Percentiles rank a stretch among this genome's conserved stretches.
Conservation (phyloP, 2,329 filamentous ascomycete species). For the Metarhizium robertsii region DNA sequence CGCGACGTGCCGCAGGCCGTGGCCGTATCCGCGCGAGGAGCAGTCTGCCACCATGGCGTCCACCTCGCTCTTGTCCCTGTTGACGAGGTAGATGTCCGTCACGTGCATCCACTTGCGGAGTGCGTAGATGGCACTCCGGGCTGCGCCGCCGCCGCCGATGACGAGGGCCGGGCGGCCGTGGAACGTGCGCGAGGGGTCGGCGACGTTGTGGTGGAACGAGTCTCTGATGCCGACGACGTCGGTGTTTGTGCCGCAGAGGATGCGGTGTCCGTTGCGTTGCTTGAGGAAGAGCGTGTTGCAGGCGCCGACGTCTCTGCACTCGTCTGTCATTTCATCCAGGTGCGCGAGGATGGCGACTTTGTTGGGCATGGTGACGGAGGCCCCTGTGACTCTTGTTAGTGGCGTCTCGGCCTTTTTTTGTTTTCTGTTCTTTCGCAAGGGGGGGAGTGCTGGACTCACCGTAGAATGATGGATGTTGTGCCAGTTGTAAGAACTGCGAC, state of each 20-base stretch:
- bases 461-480: constrained; percentile 50
- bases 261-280: constrained; percentile 34
- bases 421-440: neutral
- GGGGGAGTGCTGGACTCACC: constrained; percentile 28
- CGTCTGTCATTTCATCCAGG: constrained; percentile 63
- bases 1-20: constrained; percentile 50
- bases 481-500: constrained; percentile 37
- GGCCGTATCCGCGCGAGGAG: constrained; percentile 46
- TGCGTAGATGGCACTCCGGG: constrained; percentile 69
- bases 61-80: constrained; percentile 61
- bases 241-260: constrained; percentile 68
- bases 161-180: constrained; percentile 58
- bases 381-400: constrained; percentile 36
- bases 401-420: neutral
- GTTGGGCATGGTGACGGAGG: constrained; percentile 75
- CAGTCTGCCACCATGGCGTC: constrained; percentile 58
- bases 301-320: constrained; percentile 64
- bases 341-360: constrained; percentile 68
- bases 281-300: constrained; percentile 71
- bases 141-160: constrained; percentile 69
- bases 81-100: constrained; percentile 65
- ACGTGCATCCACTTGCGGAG: constrained; percentile 60
- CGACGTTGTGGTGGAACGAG: constrained; percentile 51
- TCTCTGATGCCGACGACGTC: constrained; percentile 72
- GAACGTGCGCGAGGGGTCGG: constrained; percentile 35